These are phyloP conservation scores for Scedosporium minutisporum DNA, from an alignment of 2,329 filamentous ascomycete species.

Conservation along the genomic window DNA sequence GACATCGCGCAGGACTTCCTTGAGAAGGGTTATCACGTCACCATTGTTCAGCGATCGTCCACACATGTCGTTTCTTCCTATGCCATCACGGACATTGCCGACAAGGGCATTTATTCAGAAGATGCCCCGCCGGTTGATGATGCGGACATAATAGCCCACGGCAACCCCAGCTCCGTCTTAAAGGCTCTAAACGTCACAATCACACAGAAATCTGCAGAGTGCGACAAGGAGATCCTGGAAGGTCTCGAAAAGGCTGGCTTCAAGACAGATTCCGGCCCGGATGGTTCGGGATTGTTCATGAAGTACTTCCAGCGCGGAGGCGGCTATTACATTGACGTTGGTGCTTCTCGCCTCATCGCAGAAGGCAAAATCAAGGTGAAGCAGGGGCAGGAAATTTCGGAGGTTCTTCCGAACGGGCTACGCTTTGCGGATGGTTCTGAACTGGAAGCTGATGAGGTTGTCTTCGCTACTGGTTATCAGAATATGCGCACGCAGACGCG, in stretches of 20 bases:
- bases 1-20: conserved; percentile 61
- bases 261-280: conserved; percentile 46
- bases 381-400: conserved; percentile 44
- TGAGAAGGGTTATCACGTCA: conserved; percentile 57
- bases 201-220: conserved; percentile 21
- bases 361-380: conserved; percentile 56
- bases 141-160: conserved; percentile 51
- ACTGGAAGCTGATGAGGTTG: conserved; percentile 52
- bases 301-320: conserved; percentile 59
- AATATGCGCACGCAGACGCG: conserved; percentile 58
- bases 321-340: conserved; percentile 63
- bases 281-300: conserved; percentile 45
- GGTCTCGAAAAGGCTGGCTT: conserved; percentile 49
- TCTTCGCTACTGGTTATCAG: conserved; percentile 56
- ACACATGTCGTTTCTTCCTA: conserved; percentile 54
- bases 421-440: conserved; percentile 43
- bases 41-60: conserved; percentile 58
- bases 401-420: conserved; percentile 35
- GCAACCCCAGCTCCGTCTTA: conserved; percentile 47
- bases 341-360: conserved; percentile 49
- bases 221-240: conserved; percentile 27
- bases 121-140: conserved; percentile 52
- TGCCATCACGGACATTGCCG: conserved; percentile 38
- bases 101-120: conserved; percentile 42
- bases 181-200: conserved; percentile 46